Evolutionary conservation across 2,329 filamentous ascomycete species (phyloP).

Genomic region (Bipolaris sorokiniana): DNA sequence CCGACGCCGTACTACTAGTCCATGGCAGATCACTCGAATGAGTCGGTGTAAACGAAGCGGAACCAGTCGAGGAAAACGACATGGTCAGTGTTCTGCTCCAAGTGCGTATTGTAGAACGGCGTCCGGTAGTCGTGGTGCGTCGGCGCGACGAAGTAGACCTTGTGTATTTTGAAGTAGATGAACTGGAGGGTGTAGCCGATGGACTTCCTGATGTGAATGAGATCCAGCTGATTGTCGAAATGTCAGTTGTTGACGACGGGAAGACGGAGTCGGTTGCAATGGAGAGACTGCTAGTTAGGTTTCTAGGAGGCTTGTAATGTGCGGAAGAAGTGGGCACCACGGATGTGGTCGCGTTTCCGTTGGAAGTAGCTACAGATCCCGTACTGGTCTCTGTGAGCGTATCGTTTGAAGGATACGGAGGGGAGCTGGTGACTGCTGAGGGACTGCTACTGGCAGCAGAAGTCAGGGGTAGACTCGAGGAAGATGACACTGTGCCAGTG

Average conservation of each 20-base stretch:
- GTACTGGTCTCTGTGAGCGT: conserved; percentile 10
- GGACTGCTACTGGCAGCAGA: conserved; percentile 3
- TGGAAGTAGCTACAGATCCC: conserved; percentile 3
- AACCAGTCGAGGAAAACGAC: background rate
- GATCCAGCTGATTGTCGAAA: conserved; percentile 10
- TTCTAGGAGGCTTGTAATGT: conserved; percentile 15
- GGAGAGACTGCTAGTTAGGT: conserved; percentile 1
- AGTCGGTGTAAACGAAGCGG: background rate
- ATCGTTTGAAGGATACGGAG: conserved; percentile 8
- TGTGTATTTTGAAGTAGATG: background rate
- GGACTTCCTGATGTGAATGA: conserved; percentile 7
- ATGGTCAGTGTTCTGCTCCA: conserved; percentile 13
- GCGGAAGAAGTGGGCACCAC: conserved; percentile 4
- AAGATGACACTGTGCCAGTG: conserved; percentile 11
- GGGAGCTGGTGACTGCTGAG: background rate
- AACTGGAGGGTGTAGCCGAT: background rate
- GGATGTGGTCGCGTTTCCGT: conserved; percentile 1
- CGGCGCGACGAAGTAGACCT: background rate
- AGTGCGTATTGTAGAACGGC: background rate
- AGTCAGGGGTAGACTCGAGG: background rate
- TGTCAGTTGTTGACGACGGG: conserved; percentile 3
- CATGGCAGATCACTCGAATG: background rate
- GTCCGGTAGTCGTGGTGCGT: background rate
- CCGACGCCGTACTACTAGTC: no score
- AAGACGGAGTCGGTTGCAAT: conserved; percentile 1